Evolutionary conservation across 2,329 filamentous ascomycete genomes (phyloP).

Genomic region (Tolypocladium inflatum): DNA sequence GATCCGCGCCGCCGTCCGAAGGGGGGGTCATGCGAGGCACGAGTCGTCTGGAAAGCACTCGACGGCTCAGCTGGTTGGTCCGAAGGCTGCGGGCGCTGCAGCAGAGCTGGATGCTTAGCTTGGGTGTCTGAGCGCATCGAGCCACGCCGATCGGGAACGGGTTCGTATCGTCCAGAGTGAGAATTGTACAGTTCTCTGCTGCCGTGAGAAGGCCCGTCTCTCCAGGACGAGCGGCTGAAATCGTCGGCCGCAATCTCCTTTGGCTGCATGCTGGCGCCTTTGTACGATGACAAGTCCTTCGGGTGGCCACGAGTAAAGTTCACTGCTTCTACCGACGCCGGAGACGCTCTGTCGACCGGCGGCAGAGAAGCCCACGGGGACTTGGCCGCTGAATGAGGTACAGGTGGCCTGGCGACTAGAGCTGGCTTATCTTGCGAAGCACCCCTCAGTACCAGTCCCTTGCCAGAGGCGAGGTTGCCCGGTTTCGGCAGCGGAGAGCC

Average conservation of each 20-base stretch:
- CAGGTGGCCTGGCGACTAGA: conserved; percentile 61
- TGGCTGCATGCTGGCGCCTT: conserved; percentile 39
- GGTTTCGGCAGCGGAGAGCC: conserved; percentile 34
- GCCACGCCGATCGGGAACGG: conserved; percentile 68
- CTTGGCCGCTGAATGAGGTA: conserved; percentile 61
- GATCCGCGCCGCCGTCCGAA: conserved; percentile 75
- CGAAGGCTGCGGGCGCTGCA: conserved; percentile 61
- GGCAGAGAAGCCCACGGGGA: conserved; percentile 88
- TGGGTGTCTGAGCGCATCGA: conserved; percentile 58
- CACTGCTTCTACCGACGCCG: conserved; percentile 50
- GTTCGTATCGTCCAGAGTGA: conserved; percentile 89
- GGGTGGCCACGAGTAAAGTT: conserved; percentile 35
- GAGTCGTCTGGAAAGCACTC: conserved; percentile 72
- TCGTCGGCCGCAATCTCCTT: conserved; percentile 92
- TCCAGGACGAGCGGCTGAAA: conserved; percentile 76
- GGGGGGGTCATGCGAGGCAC: conserved; percentile 54
- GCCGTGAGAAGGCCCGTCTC: conserved; percentile 54
- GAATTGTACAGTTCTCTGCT: conserved; percentile 85
- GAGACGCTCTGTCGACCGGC: conserved; percentile 73
- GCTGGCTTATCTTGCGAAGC: conserved; percentile 59
- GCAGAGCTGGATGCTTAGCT: conserved; percentile 62
- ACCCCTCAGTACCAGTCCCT: conserved; percentile 56
- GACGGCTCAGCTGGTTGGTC: conserved; percentile 74
- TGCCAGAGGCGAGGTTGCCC: conserved; percentile 40
- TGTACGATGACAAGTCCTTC: conserved; percentile 47